Conservation (phyloP, 78 protist species). For the Dictyostelium citrinum region DNA sequence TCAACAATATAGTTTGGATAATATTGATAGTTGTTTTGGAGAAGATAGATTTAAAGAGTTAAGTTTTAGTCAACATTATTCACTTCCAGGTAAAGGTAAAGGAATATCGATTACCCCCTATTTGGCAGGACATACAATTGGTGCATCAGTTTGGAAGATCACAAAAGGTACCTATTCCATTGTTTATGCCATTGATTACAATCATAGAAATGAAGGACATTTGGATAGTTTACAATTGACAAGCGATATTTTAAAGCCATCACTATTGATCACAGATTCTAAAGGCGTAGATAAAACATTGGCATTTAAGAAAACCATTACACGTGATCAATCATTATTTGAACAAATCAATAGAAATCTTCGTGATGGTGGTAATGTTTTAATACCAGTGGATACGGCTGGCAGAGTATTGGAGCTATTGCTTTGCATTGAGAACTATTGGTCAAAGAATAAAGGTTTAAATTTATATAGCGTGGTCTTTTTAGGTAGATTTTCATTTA, state of each 20-base stretch:
- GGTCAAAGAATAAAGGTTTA: slow-evolving; percentile 55
- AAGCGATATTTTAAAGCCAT: slow-evolving; percentile 78
- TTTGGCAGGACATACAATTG: slow-evolving; percentile 85
- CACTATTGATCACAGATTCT: slow-evolving; percentile 89
- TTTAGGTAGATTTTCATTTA: slow-evolving; percentile 22
- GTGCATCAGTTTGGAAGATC: slow-evolving; percentile 95
- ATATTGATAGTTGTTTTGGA: slow-evolving; percentile 85
- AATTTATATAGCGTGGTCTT: slow-evolving; percentile 67
- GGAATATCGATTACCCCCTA: slow-evolving; percentile 78
- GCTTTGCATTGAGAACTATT: slow-evolving; percentile 66
- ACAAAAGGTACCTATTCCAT: slow-evolving; percentile 89
- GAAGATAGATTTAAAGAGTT: slow-evolving; percentile 62
- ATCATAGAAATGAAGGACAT: slow-evolving; percentile 90
- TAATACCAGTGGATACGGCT: slow-evolving; percentile 89
- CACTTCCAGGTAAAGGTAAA: not conserved
- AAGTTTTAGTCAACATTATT: slow-evolving; percentile 80
- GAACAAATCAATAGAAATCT: slow-evolving; percentile 41
- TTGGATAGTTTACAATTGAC: slow-evolving; percentile 65
- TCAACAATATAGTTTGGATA: slow-evolving; percentile 76
- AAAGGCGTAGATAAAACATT: slow-evolving; percentile 17
- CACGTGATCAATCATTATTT: slow-evolving; percentile 27
- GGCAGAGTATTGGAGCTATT: slow-evolving; percentile 84
- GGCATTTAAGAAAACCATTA: slow-evolving; percentile 29
- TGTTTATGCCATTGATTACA: slow-evolving; percentile 93
- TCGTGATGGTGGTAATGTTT: slow-evolving; percentile 86